These are phyloP conservation scores for Geranomyces variabilis DNA, from an alignment of 192 early-diverging fungal genomes.

Conservation along the genomic window DNA sequence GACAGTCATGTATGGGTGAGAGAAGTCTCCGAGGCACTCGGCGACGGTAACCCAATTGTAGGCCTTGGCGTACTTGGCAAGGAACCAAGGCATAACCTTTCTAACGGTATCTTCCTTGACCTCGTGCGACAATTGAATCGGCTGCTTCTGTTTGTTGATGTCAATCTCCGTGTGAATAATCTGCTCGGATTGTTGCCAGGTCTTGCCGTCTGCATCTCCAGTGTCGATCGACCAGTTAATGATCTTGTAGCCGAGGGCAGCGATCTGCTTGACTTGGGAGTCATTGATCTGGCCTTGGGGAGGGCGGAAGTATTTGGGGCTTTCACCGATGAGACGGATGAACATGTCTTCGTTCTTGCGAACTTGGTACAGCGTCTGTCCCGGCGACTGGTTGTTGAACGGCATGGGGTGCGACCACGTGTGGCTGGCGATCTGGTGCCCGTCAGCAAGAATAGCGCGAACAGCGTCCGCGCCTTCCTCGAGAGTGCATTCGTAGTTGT, in stretches of 20 bases:
- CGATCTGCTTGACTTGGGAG: constrained; percentile 3
- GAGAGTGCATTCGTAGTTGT: constrained; percentile 49
- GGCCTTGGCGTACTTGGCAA: neutral
- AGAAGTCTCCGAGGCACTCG: constrained; percentile 10
- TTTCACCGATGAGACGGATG: constrained; percentile 29
- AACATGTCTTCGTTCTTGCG: constrained; percentile 61
- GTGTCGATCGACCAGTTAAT: neutral
- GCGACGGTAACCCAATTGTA: constrained; percentile 24
- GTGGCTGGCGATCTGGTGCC: constrained; percentile 54
- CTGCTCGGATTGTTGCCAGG: neutral
- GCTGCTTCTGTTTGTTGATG: neutral
- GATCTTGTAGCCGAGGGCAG: neutral
- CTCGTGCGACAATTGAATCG: neutral
- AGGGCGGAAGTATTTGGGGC: constrained; percentile 21
- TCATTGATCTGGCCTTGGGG: constrained; percentile 14
- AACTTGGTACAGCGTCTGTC: constrained; percentile 60
- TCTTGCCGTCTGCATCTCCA: neutral
- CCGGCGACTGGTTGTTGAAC: constrained; percentile 52
- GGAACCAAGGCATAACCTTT: constrained; percentile 21
- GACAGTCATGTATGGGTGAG: constrained; percentile 4
- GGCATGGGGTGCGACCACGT: constrained; percentile 1
- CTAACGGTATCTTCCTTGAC: neutral
- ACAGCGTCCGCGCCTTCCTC: constrained; percentile 37
- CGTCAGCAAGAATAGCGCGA: constrained; percentile 49
- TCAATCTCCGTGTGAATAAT: neutral